Base-by-base conservation (phyloP, 1,139 yeast genomes). In the Candida tropicalis region DNA sequence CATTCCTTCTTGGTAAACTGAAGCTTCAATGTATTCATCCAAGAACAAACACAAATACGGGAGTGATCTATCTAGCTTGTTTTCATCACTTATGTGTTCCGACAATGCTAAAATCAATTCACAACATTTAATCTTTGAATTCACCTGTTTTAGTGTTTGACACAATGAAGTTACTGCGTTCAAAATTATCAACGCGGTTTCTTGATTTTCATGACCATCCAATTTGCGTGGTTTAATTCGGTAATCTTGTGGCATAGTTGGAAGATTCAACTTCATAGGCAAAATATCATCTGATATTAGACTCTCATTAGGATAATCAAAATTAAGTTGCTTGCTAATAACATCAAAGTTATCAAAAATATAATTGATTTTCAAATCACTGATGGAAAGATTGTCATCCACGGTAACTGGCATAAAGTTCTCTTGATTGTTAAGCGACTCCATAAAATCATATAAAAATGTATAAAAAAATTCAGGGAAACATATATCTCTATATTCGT, bases 31-130 rank as follows among this genome's bases (percentile, higher is more conserved):
- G 41, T 58, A 67, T 36, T 72, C 77, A 40, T 73, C 78, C 17
- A 73, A 43, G 12, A 73, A 48, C n/a, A 61, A 59, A 27, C 87
- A 77, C 26, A 93, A 63, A 57, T 84, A 88, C 0, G 99, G 98
- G 17, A 93, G 60, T 25, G 93, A 82, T 37, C 97, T 68, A 59
- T 93, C 98, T 37, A 93, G 68, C 57, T 90, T 91, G 16, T 84
- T 84, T 45, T 87, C 96, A 57, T 93, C 98, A 33, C 80, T 79
- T 2, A 89, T 70, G 47, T 82, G 76, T 57, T 88, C 96, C 1
- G 95, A 81, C 12, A 93, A 69, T 0, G 89, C 89, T 10, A 89
- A 60, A 2, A 93, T 75, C 43, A 91, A 63, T 54, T 90, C 95
- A 52, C 95, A 75, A 0, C 93, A 95, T 54, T 80, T 79, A 4